A percentile compares a stretch with the other conserved stretches of the same genome.
phyloP scores from a whole-genome alignment of 805 yeast genomes.

The Candida xiaguanensis region DNA sequence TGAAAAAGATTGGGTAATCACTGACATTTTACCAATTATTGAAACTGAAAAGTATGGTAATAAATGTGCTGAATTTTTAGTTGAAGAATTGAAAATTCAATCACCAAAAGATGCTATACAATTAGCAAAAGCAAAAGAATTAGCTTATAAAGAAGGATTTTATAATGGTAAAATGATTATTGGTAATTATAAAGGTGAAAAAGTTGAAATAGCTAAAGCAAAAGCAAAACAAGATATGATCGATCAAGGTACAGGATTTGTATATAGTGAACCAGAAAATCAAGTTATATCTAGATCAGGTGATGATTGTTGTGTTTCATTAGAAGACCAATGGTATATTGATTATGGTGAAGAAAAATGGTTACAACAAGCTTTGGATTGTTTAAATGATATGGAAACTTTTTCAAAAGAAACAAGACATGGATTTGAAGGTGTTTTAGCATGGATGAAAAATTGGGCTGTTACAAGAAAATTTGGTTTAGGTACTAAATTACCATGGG shows the following conservation, averaged over 20 bases:
- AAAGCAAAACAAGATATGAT: conserved; percentile 81
- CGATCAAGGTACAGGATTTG: conserved; percentile 74
- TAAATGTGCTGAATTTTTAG: conserved; percentile 77
- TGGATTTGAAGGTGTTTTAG: conserved; percentile 90
- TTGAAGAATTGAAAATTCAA: conserved; percentile 83
- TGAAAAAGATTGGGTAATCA: conserved; percentile 79
- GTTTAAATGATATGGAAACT: conserved; percentile 71
- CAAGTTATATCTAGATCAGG: conserved; percentile 91
- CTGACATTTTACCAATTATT: conserved; percentile 71
- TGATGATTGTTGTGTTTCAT: conserved; percentile 92
- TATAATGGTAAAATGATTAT: conserved; percentile 79
- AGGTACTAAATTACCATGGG: conserved; percentile 97
- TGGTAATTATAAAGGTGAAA: conserved; percentile 84
- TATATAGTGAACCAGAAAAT: conserved; percentile 92
- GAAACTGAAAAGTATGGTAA: conserved; percentile 85
- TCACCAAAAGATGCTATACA: conserved; percentile 89
- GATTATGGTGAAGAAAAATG: conserved; percentile 95
- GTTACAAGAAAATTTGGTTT: conserved; percentile 94
- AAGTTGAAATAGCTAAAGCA: conserved; percentile 87
- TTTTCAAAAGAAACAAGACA: conserved; percentile 80
- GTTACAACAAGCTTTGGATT: conserved; percentile 78
- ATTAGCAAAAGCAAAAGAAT: conserved; percentile 88
- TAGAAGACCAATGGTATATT: conserved; percentile 97
- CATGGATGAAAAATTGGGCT: conserved; percentile 98
- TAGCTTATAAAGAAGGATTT: conserved; percentile 94